phyloP scores from a whole-genome alignment of 495 filamentous ascomycete species.

The Xylaria palmicola region DNA sequence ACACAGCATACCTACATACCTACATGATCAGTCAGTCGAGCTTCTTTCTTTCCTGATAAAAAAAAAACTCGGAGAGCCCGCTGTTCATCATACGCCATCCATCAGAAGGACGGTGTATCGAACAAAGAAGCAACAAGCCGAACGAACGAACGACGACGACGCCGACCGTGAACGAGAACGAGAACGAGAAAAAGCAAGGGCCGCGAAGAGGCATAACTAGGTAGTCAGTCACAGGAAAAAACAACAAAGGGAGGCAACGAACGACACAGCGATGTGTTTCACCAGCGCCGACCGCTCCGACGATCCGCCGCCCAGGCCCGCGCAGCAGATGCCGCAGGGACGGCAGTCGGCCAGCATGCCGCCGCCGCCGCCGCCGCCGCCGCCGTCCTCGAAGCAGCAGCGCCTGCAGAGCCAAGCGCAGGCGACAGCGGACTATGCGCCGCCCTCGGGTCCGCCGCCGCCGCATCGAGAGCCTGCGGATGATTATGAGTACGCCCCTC shows the following conservation, averaged over 20 bases:
- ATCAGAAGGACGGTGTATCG: too few relatives aligned
- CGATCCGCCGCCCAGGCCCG: slow-evolving; percentile 31
- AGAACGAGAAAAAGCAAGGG: too few relatives aligned
- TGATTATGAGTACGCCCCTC: slow-evolving; percentile 22
- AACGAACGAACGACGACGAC: too few relatives aligned
- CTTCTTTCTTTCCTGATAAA: too few relatives aligned
- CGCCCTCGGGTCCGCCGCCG: slow-evolving; percentile 38
- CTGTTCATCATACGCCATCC: too few relatives aligned
- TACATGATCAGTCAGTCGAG: too few relatives aligned
- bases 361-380: slow-evolving; percentile 16
- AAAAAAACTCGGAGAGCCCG: too few relatives aligned
- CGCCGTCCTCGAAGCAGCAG: too few relatives aligned
- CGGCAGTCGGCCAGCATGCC: slow-evolving; percentile 30
- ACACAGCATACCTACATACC: background rate
- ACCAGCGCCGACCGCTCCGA: slow-evolving; percentile 36
- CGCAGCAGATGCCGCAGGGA: slow-evolving; percentile 27
- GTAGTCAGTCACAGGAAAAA: background rate
- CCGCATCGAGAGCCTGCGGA: slow-evolving; percentile 12
- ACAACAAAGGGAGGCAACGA: background rate
- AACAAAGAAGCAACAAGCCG: too few relatives aligned
- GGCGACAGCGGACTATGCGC: slow-evolving; percentile 13
- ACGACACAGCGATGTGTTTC: slow-evolving; percentile 42
- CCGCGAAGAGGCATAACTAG: too few relatives aligned
- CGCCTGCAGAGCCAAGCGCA: too few relatives aligned
- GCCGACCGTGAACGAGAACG: too few relatives aligned